A percentile compares a stretch with the other conserved stretches of the same genome.
phyloP scores from a whole-genome alignment of 768 basidiomycete species.

The Mycena capillaripes region DNA sequence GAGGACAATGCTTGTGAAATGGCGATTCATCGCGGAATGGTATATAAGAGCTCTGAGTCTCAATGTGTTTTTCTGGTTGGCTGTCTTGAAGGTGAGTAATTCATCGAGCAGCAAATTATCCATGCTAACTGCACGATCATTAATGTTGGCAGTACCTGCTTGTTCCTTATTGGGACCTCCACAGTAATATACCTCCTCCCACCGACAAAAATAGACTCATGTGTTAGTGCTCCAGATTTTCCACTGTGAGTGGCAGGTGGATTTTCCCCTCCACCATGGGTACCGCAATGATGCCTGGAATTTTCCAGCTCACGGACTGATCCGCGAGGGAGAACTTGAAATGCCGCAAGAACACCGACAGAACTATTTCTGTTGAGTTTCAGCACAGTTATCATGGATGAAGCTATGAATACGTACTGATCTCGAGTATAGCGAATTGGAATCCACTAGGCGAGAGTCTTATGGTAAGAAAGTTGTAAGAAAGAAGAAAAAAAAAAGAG shows the following conservation, averaged over 20 bases:
- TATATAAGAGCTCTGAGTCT: no score
- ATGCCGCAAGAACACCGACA: neutral
- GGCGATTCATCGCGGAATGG: no score
- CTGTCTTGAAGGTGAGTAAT: no score
- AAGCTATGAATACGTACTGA: neutral
- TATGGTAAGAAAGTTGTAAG: no score
- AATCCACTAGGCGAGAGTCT: neutral
- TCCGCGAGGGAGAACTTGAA: neutral
- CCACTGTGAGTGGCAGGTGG: neutral
- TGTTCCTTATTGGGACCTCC: no score
- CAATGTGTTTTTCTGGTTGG: no score
- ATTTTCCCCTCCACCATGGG: slow-evolving; percentile 9
- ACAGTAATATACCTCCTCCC: no score
- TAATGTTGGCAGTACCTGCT: no score
- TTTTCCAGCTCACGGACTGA: neutral
- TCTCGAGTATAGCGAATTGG: slow-evolving; percentile 1
- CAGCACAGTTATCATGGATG: neutral
- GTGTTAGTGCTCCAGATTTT: neutral
- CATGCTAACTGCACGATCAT: no score
- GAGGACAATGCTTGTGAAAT: no score
- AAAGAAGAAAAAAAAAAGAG: neutral
- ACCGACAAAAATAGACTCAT: no score
- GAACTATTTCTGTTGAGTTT: neutral
- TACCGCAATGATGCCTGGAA: neutral
- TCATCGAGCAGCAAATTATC: no score